A percentile compares a stretch with the other conserved stretches of the same genome.
Conservation (phyloP, 768 basidiomycete species). For the Termitomyces sp. region DNA sequence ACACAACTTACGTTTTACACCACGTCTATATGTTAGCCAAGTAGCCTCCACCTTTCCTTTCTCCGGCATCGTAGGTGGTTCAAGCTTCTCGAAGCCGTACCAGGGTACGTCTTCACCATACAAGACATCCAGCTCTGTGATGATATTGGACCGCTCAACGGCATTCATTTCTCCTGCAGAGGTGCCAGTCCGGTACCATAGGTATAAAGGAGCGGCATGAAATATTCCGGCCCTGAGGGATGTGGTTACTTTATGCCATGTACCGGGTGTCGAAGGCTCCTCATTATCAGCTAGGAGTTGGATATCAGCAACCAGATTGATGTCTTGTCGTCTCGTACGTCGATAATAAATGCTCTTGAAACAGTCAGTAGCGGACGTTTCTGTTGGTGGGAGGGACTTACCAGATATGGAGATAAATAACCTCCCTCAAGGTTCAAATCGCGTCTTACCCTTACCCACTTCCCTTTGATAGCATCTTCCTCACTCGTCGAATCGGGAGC, state of each 20-base stretch:
- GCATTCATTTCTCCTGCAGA: constrained; percentile 54
- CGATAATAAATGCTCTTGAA: constrained; percentile 70
- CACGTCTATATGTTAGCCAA: constrained; percentile 63
- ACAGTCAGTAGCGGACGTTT: constrained; percentile 1
- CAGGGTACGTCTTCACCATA: constrained; percentile 82
- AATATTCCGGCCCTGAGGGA: constrained; percentile 63
- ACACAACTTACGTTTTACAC: constrained; percentile 57
- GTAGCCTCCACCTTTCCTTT: constrained; percentile 42
- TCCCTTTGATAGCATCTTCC: constrained; percentile 70
- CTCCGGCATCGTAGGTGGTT: constrained; percentile 49
- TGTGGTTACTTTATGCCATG: constrained; percentile 60
- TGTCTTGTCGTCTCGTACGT: constrained; percentile 75
- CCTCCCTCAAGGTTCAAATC: constrained; percentile 68
- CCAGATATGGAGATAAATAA: constrained; percentile 51
- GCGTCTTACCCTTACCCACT: constrained; percentile 84
- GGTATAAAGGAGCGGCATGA: constrained; percentile 47
- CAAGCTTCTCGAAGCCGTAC: constrained; percentile 79
- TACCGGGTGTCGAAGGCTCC: constrained; percentile 36
- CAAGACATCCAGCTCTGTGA: constrained; percentile 90
- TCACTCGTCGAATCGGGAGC: constrained; percentile 62
- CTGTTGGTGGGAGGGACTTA: constrained; percentile 24
- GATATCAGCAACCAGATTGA: constrained; percentile 74
- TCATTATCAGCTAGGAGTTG: constrained; percentile 54
- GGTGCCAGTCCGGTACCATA: constrained; percentile 79
- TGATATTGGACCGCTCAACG: constrained; percentile 52